These are phyloP conservation scores for Diphasiastrum complanatum DNA, from an alignment of 83 land plant species.

Conservation along the genomic window DNA sequence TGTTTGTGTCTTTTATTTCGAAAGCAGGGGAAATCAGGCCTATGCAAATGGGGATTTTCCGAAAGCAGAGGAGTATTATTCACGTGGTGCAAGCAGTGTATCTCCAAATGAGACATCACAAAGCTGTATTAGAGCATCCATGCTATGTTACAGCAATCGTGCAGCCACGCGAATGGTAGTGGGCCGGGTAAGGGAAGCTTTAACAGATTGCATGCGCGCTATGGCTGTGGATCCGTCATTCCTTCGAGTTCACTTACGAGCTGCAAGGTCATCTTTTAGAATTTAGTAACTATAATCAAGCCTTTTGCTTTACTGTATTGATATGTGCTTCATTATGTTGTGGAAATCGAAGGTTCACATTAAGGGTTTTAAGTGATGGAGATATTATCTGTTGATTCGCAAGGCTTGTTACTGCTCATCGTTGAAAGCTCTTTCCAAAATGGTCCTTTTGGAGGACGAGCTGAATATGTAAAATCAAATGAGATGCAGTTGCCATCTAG, in stretches of 20 bases:
- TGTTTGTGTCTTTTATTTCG: neutral
- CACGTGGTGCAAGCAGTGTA: constrained; percentile 68
- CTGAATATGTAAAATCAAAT: neutral
- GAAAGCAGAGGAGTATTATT: constrained; percentile 89
- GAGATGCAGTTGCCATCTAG: constrained; percentile 59
- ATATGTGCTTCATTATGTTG: neutral
- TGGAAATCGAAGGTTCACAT: no score
- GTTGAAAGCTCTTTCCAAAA: neutral
- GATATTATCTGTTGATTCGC: no score
- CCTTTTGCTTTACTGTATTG: neutral
- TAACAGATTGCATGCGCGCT: constrained; percentile 73
- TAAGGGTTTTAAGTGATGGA: no score
- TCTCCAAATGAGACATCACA: constrained; percentile 59
- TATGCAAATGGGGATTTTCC: constrained; percentile 67
- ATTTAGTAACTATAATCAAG: neutral
- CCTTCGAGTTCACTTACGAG: constrained; percentile 64
- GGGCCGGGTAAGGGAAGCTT: constrained; percentile 84
- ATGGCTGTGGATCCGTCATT: constrained; percentile 76
- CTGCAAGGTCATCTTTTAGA: constrained; percentile 45
- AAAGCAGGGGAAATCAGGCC: constrained; percentile 85
- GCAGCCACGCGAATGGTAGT: constrained; percentile 87
- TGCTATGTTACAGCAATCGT: constrained; percentile 94
- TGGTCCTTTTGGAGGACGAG: neutral
- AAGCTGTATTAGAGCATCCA: constrained; percentile 64
- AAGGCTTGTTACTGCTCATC: no score